Evolutionary conservation across 2,329 filamentous ascomycete species (phyloP), one percentile per base, ranked within the genome.

Genomic region (Penicillium sumatraense): DNA sequence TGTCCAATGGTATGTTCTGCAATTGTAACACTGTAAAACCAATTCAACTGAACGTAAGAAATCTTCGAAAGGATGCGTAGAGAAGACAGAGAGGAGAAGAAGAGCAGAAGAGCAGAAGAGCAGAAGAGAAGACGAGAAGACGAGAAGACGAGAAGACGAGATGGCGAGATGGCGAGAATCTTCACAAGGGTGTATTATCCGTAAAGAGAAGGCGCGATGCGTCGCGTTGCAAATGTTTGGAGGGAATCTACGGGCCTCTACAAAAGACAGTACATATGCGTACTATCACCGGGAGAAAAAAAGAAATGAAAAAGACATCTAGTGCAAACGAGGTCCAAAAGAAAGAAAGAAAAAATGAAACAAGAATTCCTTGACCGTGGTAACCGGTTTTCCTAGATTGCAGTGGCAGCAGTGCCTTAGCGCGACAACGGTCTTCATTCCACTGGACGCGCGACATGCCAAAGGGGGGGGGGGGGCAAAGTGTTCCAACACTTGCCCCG

Each of bases 321-420:
- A 31, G 29, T 10, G 29, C 29, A 31, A 31, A 14, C 29, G 9
- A 31, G 29, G 29, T n/a, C 29, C 11, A 31, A 31, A 31, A 9
- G 4, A 27, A 5, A 31, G 24, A 38, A 27, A 14, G n/a, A 41
- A 24, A 29, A 38, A 49, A 35, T 27, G n/a, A 7, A 26, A 24
- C 4, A 53, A 36, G 31, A 46, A 44, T 14, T 42, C 38, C 20
- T 42, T 45, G 23, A 41, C 44, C 47, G 49, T 58, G 48, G 52
- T 31, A 57, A 50, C 53, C 48, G 48, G 53, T 53, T 33, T 21
- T 36, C 24, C 21, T 18, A 36, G 29, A 47, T 47, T 46, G 41
- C 53, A 56, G 49, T 56, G 49, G 42, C 20, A 49, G 44, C 44
- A 4, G 24, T 31, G 42, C 18, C n/a, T 46, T 53, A 56, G 54